These are phyloP conservation scores for Skeletonema tropicum DNA, from an alignment of 108 stramenopile genomes.

Conservation along the genomic window DNA sequence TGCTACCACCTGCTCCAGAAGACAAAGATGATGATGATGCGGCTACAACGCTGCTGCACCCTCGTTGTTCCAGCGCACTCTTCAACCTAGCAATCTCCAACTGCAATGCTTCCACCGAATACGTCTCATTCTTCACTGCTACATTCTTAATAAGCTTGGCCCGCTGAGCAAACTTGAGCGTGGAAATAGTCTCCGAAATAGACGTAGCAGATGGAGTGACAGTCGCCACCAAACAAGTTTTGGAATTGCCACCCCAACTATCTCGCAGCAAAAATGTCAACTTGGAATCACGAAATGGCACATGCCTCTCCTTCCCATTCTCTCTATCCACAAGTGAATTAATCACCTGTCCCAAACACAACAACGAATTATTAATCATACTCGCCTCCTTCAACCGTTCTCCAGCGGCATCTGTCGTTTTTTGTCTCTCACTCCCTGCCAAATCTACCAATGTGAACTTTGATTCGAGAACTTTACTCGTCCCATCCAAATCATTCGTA, in stretches of 20 bases:
- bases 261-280: constrained; percentile 52
- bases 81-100: constrained; percentile 44
- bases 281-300: constrained; percentile 57
- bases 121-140: constrained; percentile 49
- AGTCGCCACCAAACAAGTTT: constrained; percentile 61
- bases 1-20: background rate
- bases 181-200: constrained; percentile 49
- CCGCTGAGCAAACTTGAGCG: constrained; percentile 57
- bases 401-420: constrained; percentile 51
- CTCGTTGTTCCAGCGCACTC: constrained; percentile 20
- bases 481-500: constrained; percentile 22
- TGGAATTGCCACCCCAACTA: constrained; percentile 51
- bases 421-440: constrained; percentile 53
- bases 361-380: constrained; percentile 73
- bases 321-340: constrained; percentile 66
- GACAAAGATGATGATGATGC: background rate
- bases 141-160: constrained; percentile 54
- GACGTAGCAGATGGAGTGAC: constrained; percentile 33
- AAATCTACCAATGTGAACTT: constrained; percentile 55
- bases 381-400: constrained; percentile 71
- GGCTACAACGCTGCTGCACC: background rate
- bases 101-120: constrained; percentile 37
- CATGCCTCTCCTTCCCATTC: constrained; percentile 34
- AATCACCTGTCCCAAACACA: constrained; percentile 77
- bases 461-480: constrained; percentile 35